phyloP scores from a whole-genome alignment of 78 protist species.

The Isochrysis galbana region DNA sequence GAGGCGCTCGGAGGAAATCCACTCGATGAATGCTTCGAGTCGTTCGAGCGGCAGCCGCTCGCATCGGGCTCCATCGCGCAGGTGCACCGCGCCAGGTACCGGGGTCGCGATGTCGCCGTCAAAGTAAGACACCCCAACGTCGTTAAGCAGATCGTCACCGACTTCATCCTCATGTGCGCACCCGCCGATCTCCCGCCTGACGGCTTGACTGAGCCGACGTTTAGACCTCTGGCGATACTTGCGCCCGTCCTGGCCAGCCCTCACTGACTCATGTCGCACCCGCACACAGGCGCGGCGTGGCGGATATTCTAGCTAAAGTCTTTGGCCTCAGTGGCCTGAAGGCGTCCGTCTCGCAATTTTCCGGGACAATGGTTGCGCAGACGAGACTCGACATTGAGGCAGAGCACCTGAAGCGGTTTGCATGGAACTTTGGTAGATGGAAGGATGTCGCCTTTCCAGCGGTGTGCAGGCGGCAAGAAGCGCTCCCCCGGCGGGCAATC shows the following conservation, averaged over 20 bases:
- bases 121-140: conserved; percentile 58
- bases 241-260: too few species aligned
- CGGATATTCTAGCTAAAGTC: not conserved
- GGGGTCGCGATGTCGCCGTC: not conserved
- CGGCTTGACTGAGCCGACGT: too few species aligned
- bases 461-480: too few species aligned
- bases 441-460: conserved; percentile 29
- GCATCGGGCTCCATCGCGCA: conserved; percentile 55
- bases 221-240: too few species aligned
- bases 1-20: not conserved
- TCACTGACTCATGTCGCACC: too few species aligned
- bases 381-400: conserved; percentile 41
- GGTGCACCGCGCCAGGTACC: conserved; percentile 37
- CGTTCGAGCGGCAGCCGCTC: not conserved
- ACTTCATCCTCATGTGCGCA: conserved; percentile 27
- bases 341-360: conserved; percentile 30
- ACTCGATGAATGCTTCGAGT: not conserved
- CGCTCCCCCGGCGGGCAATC: too few species aligned
- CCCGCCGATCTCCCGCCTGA: not conserved
- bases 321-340: not conserved
- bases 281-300: too few species aligned
- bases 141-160: conserved; percentile 22
- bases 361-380: conserved; percentile 28
- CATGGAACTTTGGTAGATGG: conserved; percentile 1
- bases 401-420: conserved; percentile 7